Base-by-base conservation (phyloP, 345 rosid species). In the Brassica incana region DNA sequence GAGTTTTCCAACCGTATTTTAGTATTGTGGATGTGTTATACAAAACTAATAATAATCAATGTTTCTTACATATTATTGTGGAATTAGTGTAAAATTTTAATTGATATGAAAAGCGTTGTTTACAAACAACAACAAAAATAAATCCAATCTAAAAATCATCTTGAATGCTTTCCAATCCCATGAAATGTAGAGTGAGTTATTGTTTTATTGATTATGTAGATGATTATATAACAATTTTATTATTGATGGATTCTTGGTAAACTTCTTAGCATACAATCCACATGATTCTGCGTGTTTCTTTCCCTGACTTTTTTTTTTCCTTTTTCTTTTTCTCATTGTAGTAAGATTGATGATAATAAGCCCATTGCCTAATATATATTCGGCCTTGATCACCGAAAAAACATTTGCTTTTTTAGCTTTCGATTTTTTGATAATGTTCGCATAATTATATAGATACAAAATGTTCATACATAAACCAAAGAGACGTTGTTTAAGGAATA, bases 331-430 rank as follows among this genome's bases (percentile, higher is more conserved):
- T 5, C 8, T 6, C n/a, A 12, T 2, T 30, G 5, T 33, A 68
- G 48, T 12, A 30, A 32, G 25, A 60, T 36, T 12, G 60, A 67
- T 58, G 73, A 67, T 58, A 62, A 56, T 38, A 69, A 77, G 75
- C 80, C 80, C 80, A 69, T 69, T 61, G 7, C 32, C 20, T 38
- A 15, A 58, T 33, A 62, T 15, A 45, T 0, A 16, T 6, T 45
- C 48, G 75, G 75, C 75, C 64, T 48, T 50, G 50, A 77, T 69
- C 29, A 69, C 52, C 16, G 18, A 64, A 16, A 20, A 50, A 7
- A 8, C 15, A 56, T 15, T n/a, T 45, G 61, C 18, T 30, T 15
- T 73, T 16, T 43, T 14, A 23, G n/a, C 75, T 59, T 59, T 72
- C 38, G 29, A 50, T n/a, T 4, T 54, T 59, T 9, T 23, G 5